Evolutionary conservation across 805 yeast species (phyloP), one percentile per base, ranked within the genome.

Genomic region (Nakazawaea laoshanensis): DNA sequence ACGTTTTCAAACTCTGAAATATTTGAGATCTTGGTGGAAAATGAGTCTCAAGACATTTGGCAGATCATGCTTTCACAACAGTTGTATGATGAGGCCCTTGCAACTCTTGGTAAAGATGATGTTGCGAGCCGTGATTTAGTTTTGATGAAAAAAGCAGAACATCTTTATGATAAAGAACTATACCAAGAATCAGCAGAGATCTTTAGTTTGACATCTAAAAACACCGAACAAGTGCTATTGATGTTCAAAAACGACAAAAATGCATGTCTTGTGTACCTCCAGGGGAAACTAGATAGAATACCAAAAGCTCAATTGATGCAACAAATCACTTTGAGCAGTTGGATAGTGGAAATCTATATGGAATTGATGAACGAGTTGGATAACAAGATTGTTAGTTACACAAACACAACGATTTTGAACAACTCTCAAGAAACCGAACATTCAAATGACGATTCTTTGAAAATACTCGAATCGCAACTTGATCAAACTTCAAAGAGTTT

Each of bases 31-130:
- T 65, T 79, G 7, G 60, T 84, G 9, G 67, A 67, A 22, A 69
- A 80, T 46, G 96, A 89, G 51, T 63, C 76, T 4, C 59, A 67
- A 4, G 81, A 81, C 17, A 76, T 88, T 3, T 85, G 96, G 95
- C 70, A 68, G 33, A 59, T 71, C 1, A 52, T 77, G 45, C 49
- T 77, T n/a, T 65, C 63, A 3, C 61, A 60, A 32, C 52, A 61
- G 6, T 55, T 70, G 36, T 89, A 65, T 52, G 83, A 78, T 12
- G 74, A 72, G 28, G 95, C 96, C 0, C 57, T 84, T 29, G 42
- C 50, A 2, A 50, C 74, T 11, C 50, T 57, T 8, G 44, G 39
- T 21, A 40, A 58, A 12, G 42, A 55, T 19, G 66, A 68, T 36
- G 22, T 51, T n/a, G 31, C 45, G 8, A 53, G 59, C n/a, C 57